Conservation (phyloP, 495 filamentous ascomycete species). For the Annulohypoxylon stygium region DNA sequence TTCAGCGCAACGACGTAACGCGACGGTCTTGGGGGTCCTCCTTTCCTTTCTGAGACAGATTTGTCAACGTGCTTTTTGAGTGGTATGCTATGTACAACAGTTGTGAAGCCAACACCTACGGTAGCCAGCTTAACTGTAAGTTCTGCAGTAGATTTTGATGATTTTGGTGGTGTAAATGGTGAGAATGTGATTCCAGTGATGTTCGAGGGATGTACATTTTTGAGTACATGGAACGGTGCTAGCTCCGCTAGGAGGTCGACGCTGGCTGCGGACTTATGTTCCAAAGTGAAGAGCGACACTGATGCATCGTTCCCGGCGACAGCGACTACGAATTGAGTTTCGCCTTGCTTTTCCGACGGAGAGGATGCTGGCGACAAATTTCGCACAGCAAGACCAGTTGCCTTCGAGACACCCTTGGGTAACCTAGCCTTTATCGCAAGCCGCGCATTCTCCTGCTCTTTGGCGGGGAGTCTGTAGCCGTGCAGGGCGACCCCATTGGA, state of each 20-base stretch:
- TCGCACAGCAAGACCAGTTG: slow-evolving; percentile 80
- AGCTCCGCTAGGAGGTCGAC: slow-evolving; percentile 69
- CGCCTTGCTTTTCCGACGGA: slow-evolving; percentile 59
- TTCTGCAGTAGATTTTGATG: slow-evolving; percentile 62
- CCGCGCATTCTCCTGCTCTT: slow-evolving; percentile 56
- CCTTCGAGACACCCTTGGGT: slow-evolving; percentile 60
- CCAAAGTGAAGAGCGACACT: slow-evolving; percentile 80
- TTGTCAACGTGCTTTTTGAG: slow-evolving; percentile 66
- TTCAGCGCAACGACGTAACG: slow-evolving; percentile 79
- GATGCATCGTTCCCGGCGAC: slow-evolving; percentile 86
- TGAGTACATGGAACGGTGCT: slow-evolving; percentile 71
- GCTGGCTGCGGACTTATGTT: slow-evolving; percentile 61
- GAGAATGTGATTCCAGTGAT: slow-evolving; percentile 91
- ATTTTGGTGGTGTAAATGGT: slow-evolving; percentile 70
- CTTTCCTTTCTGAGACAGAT: slow-evolving; percentile 59
- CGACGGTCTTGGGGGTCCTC: slow-evolving; percentile 56
- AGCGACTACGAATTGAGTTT: slow-evolving; percentile 82
- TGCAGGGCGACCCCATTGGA: slow-evolving; percentile 64
- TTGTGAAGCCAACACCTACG: slow-evolving; percentile 84
- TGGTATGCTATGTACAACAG: slow-evolving; percentile 86
- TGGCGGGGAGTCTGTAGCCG: slow-evolving; percentile 63
- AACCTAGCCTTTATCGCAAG: slow-evolving; percentile 58
- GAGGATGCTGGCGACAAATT: slow-evolving; percentile 68
- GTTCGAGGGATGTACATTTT: slow-evolving; percentile 81
- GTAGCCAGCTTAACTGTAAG: slow-evolving; percentile 80